Percentiles rank a stretch among this genome's conserved stretches.
Conservation (phyloP, 768 basidiomycete species). For the Tremella fuciformis region DNA sequence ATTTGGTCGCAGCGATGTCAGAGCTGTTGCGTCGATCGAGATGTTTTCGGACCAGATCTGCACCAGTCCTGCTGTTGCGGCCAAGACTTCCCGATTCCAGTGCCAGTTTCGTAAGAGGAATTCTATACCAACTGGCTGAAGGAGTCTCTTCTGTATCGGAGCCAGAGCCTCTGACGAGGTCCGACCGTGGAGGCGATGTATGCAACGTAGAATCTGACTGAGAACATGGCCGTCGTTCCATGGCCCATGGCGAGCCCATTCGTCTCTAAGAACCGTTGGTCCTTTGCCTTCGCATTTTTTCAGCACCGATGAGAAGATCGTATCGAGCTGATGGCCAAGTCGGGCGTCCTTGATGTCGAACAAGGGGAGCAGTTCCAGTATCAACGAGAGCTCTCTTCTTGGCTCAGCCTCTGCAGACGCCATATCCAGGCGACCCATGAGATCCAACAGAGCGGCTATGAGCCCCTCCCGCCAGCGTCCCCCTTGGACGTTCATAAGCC, state of each 20-base stretch:
- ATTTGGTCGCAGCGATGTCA: conserved; percentile 55
- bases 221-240: conserved; percentile 35
- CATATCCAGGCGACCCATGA: neutral
- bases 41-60: conserved; percentile 15
- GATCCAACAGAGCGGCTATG: conserved; percentile 15
- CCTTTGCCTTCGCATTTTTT: neutral
- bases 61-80: conserved; percentile 15
- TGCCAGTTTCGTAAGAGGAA: conserved; percentile 20
- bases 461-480: conserved; percentile 45
- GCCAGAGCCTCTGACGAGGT: neutral
- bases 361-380: conserved; percentile 25
- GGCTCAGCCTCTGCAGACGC: conserved; percentile 10
- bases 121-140: conserved; percentile 4
- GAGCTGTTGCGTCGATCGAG: conserved; percentile 39
- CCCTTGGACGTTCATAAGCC: conserved; percentile 47
- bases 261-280: neutral
- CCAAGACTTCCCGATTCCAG: conserved; percentile 42
- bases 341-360: conserved; percentile 19
- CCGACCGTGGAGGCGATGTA: neutral
- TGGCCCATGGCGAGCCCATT: conserved; percentile 26
- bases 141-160: conserved; percentile 9
- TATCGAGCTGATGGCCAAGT: conserved; percentile 17
- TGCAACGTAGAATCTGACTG: conserved; percentile 16
- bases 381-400: conserved; percentile 21
- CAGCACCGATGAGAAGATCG: conserved; percentile 8